phyloP scores from a whole-genome alignment of 2,329 filamentous ascomycete genomes.

The Arachnomyces sp. region DNA sequence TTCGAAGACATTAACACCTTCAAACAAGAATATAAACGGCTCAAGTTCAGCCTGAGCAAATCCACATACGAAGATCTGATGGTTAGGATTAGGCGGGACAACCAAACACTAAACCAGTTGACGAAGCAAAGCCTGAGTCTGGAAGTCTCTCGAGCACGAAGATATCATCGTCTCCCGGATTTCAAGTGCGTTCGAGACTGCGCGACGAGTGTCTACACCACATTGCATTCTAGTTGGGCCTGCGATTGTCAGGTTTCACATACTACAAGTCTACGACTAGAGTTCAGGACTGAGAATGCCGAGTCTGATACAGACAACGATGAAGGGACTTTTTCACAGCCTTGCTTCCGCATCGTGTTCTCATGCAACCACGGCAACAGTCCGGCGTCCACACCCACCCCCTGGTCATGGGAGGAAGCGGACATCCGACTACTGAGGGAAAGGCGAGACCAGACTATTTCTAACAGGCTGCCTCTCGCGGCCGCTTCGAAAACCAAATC shows the following conservation, averaged over 20 bases:
- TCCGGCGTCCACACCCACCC: background rate
- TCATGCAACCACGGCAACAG: background rate
- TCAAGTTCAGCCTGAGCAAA: conserved; percentile 1
- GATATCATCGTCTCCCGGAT: background rate
- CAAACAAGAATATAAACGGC: conserved; percentile 1
- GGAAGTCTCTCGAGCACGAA: background rate
- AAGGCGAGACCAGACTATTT: too few relatives aligned
- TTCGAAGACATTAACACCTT: conserved; percentile 2
- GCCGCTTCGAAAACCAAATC: too few relatives aligned
- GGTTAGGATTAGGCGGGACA: background rate
- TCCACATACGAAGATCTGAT: conserved; percentile 1
- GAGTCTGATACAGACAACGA: background rate
- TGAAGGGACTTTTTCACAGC: background rate
- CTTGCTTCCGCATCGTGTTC: background rate
- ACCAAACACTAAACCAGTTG: background rate
- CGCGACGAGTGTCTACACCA: background rate
- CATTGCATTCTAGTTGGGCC: conserved; percentile 1
- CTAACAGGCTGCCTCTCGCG: too few relatives aligned
- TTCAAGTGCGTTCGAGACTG: background rate
- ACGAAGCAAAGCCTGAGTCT: conserved; percentile 1
- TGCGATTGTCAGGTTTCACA: conserved; percentile 3
- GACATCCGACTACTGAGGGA: background rate
- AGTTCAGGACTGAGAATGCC: conserved; percentile 1
- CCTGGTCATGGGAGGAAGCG: conserved; percentile 2
- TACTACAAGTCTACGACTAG: conserved; percentile 1